Evolutionary conservation across 2,329 filamentous ascomycete genomes (phyloP).

Genomic region (Penicillium frequentans): DNA sequence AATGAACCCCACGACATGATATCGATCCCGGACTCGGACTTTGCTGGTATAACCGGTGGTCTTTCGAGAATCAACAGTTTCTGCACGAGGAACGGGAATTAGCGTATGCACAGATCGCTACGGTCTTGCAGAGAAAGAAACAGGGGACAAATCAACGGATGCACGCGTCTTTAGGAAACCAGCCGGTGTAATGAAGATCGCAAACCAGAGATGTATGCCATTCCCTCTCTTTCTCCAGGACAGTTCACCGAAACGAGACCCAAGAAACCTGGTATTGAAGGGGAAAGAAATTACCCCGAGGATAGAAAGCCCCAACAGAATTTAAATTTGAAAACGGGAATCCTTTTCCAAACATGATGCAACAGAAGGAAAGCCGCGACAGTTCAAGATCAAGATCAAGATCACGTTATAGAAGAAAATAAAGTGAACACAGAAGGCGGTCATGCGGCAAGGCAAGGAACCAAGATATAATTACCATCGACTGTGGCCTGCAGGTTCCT

Average conservation of each 20-base stretch:
- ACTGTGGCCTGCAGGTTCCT: conserved; percentile 45
- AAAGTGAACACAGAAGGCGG: background rate
- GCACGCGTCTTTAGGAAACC: conserved; percentile 13
- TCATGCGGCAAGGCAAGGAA: conserved; percentile 13
- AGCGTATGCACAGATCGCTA: conserved; percentile 19
- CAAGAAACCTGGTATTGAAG: background rate
- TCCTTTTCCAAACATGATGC: conserved; percentile 42
- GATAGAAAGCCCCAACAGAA: conserved; percentile 39
- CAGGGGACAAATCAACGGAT: conserved; percentile 19
- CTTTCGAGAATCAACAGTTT: conserved; percentile 39
- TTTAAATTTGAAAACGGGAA: conserved; percentile 40
- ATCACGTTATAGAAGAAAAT: conserved; percentile 10
- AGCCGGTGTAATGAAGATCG: conserved; percentile 9
- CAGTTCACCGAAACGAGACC: background rate
- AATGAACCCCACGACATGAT: conserved; percentile 97
- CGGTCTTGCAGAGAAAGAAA: conserved; percentile 9
- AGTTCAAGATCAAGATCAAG: background rate
- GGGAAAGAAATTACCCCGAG: conserved; percentile 39
- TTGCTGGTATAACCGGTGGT: conserved; percentile 63
- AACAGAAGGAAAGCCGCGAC: conserved; percentile 12
- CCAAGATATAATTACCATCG: conserved; percentile 43
- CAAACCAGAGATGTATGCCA: conserved; percentile 10
- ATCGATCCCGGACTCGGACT: conserved; percentile 85
- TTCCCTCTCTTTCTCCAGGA: conserved; percentile 1
- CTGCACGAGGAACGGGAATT: conserved; percentile 26